Base-by-base conservation (phyloP, 768 basidiomycete species). In the Trametes meyenii region DNA sequence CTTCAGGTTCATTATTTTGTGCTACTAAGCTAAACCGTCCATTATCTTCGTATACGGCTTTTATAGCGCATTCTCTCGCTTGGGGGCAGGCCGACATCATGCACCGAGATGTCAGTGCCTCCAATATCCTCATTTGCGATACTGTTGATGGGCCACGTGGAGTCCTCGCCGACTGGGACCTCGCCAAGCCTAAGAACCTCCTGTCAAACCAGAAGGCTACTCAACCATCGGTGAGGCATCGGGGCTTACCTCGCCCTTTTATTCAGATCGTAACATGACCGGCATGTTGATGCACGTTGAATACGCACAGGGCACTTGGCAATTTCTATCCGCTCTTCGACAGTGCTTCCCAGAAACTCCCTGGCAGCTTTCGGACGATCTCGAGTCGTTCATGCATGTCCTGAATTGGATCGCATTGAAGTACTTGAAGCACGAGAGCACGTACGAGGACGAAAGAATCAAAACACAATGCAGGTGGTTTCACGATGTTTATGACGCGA, bases 311-410 rank as follows among this genome's bases (percentile, higher is more conserved):
- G 55, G 55, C 10, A 48, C 55, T 11, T 57, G 55, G 55, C 45
- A 21, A 13, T 48, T 23, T 14, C 33, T 23, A 1, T 57, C 55
- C 10, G 55, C 46, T 6, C 14, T 36, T 10, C 16, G 24, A 3
- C 45, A 46, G 6, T 36, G 33, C 2, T 57, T 13, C 38, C 45
- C 55, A 10, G 29, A 19, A 11, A 48, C 21, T 12, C 55, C 46
- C 19, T 39, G 38, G 19, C 10, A 23, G 10, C 35, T 39, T 14
- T 48, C 45, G 16, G 55, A 57, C 45, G 55, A 57, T 19, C 17
- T 57, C n/a, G 55, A 57, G 48, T 57, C 55, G 4, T 57, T 57
- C n/a, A n/a, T 57, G 16, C 55, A 57, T 13, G 45, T 45, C n/a
- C 36, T 48, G 6, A 44, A 35, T 12, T 48, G 33, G 19, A 23